phyloP scores from a whole-genome alignment of 139 green algal genomes.

The Chlorella sp. region DNA sequence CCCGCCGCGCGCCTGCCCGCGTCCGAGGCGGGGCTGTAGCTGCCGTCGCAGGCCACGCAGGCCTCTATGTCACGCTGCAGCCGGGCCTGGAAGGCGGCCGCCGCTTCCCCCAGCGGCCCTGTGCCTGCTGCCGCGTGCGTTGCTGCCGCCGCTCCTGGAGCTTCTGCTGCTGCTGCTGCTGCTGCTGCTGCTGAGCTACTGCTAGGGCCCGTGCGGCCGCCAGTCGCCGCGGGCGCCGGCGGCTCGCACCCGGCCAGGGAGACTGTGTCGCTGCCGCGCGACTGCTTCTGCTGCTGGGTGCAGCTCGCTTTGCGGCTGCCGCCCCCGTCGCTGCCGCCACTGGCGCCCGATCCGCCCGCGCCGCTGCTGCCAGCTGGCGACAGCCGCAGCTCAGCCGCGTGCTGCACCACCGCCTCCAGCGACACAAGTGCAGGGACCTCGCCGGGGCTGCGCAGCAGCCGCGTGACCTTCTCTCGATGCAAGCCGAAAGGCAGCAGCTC shows the following conservation, averaged over 20 bases:
- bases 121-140: neutral
- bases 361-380: neutral
- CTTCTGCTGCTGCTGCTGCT: neutral
- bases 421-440: neutral
- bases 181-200: neutral
- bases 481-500: slow-evolving; percentile 27
- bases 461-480: slow-evolving; percentile 33
- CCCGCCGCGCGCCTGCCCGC: slow-evolving; percentile 39
- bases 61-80: slow-evolving; percentile 22
- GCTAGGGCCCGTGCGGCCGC: no score
- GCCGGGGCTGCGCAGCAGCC: slow-evolving; percentile 42
- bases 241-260: no score
- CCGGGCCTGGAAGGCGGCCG: slow-evolving; percentile 1
- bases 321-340: neutral
- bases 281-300: no score
- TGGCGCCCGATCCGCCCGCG: neutral
- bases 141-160: neutral
- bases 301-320: neutral
- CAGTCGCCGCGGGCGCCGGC: no score
- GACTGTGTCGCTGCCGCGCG: no score
- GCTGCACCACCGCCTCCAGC: neutral
- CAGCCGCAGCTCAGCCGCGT: neutral
- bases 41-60: slow-evolving; percentile 3
- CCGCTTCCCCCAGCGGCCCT: neutral
- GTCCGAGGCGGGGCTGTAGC: slow-evolving; percentile 20